These are phyloP conservation scores for Evernia prunastri DNA, from an alignment of 495 filamentous ascomycete species.

Conservation along the genomic window DNA sequence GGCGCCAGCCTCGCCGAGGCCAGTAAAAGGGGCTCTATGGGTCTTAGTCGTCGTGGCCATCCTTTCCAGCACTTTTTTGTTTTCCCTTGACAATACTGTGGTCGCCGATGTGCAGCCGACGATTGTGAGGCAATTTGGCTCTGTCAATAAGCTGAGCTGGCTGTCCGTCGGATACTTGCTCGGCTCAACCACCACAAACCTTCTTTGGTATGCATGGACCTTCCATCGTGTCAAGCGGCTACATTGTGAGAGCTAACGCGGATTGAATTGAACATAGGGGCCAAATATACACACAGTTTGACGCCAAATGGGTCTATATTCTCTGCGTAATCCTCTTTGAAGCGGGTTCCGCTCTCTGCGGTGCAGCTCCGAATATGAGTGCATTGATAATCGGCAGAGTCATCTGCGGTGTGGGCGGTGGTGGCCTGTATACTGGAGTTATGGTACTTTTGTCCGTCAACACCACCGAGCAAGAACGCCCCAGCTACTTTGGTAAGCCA, in stretches of 20 bases:
- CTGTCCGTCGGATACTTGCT: conserved; percentile 43
- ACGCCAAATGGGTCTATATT: conserved; percentile 49
- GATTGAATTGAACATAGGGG: conserved; percentile 19
- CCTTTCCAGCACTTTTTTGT: conserved; percentile 43
- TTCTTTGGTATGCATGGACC: conserved; percentile 31
- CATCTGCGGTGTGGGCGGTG: conserved; percentile 37
- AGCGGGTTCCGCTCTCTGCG: conserved; percentile 43
- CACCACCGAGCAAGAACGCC: conserved; percentile 41
- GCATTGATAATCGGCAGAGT: conserved; percentile 45
- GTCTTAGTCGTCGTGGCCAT: conserved; percentile 37
- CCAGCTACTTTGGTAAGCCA: conserved; percentile 37
- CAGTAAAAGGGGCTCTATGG: too few species aligned
- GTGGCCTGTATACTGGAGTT: conserved; percentile 47
- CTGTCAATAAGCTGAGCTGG: conserved; percentile 46
- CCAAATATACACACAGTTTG: conserved; percentile 43
- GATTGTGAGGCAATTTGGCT: conserved; percentile 43
- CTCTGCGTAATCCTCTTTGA: conserved; percentile 41
- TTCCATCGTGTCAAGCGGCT: not conserved
- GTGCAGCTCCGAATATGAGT: conserved; percentile 43
- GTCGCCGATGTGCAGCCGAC: conserved; percentile 49
- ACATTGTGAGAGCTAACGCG: not conserved
- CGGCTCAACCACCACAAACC: conserved; percentile 37
- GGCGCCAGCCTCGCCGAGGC: too few species aligned
- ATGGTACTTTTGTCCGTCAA: conserved; percentile 41
- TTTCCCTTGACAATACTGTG: conserved; percentile 53